A percentile compares a stretch with the other conserved stretches of the same genome.
These are phyloP conservation scores for Epichloe typhina DNA, from an alignment of 2,329 filamentous ascomycete species.

Conservation along the genomic window DNA sequence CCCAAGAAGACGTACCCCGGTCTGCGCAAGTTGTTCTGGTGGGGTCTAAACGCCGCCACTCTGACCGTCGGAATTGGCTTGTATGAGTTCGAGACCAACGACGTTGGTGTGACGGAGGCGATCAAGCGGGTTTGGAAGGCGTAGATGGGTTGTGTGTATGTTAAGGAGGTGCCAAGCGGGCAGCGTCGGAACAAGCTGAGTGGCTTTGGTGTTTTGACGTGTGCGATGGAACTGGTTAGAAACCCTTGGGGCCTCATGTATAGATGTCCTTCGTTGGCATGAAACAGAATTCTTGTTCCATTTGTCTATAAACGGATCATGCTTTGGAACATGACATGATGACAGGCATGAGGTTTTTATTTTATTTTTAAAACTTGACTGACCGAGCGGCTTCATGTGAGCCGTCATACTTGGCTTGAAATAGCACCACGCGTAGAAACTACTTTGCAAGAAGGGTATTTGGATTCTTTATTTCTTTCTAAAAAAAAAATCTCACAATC, in stretches of 20 bases:
- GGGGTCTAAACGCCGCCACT: constrained; percentile 68
- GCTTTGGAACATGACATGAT: too few relatives aligned
- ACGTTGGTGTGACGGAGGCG: constrained; percentile 84
- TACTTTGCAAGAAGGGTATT: background rate
- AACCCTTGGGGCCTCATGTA: constrained; percentile 3
- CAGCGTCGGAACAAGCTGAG: background rate
- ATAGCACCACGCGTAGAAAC: too few relatives aligned
- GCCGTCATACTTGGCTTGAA: too few relatives aligned
- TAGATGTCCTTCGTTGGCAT: constrained; percentile 9
- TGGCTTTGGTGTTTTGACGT: background rate
- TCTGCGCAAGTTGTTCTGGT: constrained; percentile 53
- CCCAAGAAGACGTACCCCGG: constrained; percentile 58
- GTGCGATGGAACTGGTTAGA: background rate
- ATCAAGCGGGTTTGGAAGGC: constrained; percentile 85
- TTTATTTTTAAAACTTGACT: too few relatives aligned
- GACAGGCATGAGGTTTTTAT: too few relatives aligned
- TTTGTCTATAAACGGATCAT: constrained; percentile 1
- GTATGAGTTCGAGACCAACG: constrained; percentile 98
- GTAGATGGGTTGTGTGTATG: constrained; percentile 22
- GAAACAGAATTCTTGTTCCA: constrained; percentile 6
- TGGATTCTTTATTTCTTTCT: background rate
- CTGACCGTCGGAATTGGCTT: constrained; percentile 73
- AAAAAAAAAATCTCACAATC: background rate
- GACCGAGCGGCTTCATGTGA: too few relatives aligned
- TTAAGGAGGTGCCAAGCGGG: background rate